phyloP scores from a whole-genome alignment of 306 rosid genomes.

The Prunus mume region DNA sequence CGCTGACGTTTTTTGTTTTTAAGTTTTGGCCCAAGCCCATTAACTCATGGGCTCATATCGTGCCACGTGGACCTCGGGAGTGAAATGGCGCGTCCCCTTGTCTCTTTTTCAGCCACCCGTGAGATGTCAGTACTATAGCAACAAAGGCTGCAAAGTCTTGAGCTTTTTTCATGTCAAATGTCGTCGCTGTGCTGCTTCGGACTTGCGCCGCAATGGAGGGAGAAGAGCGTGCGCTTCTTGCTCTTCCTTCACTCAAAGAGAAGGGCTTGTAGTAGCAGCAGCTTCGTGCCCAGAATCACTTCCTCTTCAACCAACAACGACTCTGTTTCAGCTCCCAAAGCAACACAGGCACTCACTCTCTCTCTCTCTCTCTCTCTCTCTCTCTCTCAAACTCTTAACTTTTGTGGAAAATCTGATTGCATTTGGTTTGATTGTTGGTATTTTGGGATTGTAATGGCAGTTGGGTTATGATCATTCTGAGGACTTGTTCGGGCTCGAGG shows the following conservation, averaged over 20 bases:
- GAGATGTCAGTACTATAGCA: not conserved
- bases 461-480: conserved; percentile 64
- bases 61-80: not conserved
- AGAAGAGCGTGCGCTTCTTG: conserved; percentile 27
- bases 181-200: conserved; percentile 36
- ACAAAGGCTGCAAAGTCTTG: no score
- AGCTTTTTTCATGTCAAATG: conserved; percentile 23
- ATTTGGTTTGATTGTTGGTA: not conserved
- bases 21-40: not conserved
- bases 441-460: conserved; percentile 36
- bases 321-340: conserved; percentile 46
- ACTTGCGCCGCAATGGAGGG: conserved; percentile 32
- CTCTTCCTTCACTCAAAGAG: conserved; percentile 33
- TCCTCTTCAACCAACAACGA: conserved; percentile 47
- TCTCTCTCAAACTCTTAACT: not conserved
- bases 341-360: conserved; percentile 31
- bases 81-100: conserved; percentile 3
- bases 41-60: not conserved
- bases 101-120: conserved; percentile 11
- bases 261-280: not conserved
- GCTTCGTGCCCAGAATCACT: conserved; percentile 29
- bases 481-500: conserved; percentile 66
- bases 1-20: not conserved
- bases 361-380: not conserved
- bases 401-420: not conserved